Conservation (phyloP, 768 basidiomycete genomes). For the Leucocoprinus birnbaumii region DNA sequence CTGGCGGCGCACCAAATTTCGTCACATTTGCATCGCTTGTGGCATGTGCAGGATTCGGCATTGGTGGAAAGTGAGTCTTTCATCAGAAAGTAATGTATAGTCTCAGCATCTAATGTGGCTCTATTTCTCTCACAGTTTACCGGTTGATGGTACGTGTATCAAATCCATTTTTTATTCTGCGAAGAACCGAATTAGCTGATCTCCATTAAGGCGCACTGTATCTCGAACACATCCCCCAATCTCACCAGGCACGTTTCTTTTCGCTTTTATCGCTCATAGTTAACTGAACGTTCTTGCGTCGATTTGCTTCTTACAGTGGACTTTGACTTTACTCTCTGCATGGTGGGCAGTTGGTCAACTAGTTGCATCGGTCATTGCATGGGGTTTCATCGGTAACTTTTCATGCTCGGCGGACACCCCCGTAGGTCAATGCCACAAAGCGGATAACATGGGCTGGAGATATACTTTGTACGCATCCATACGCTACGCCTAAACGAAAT, state of each 20-base stretch:
- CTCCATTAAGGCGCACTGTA: slow-evolving; percentile 6
- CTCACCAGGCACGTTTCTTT: slow-evolving; percentile 6
- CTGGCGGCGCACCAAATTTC: slow-evolving; percentile 56
- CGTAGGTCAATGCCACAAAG: slow-evolving; percentile 38
- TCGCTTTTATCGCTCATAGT: background rate
- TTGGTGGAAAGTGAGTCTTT: slow-evolving; percentile 42
- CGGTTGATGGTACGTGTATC: slow-evolving; percentile 36
- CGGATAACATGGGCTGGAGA: slow-evolving; percentile 60
- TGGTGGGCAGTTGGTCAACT: background rate
- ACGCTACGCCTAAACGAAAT: no score
- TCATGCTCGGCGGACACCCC: slow-evolving; percentile 39
- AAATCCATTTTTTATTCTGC: no score
- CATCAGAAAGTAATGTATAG: background rate
- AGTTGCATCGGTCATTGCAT: slow-evolving; percentile 36
- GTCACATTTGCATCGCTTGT: slow-evolving; percentile 48
- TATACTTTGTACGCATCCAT: slow-evolving; percentile 50
- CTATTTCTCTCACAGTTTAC: background rate
- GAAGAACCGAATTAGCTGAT: background rate
- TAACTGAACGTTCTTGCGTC: background rate
- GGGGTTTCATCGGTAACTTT: slow-evolving; percentile 54
- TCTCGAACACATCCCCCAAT: slow-evolving; percentile 9
- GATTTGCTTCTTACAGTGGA: background rate
- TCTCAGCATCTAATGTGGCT: background rate
- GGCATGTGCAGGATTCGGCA: slow-evolving; percentile 62
- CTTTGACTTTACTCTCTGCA: background rate